Conservation (phyloP, 805 yeast species). For the Wickerhamiella shivajii region DNA sequence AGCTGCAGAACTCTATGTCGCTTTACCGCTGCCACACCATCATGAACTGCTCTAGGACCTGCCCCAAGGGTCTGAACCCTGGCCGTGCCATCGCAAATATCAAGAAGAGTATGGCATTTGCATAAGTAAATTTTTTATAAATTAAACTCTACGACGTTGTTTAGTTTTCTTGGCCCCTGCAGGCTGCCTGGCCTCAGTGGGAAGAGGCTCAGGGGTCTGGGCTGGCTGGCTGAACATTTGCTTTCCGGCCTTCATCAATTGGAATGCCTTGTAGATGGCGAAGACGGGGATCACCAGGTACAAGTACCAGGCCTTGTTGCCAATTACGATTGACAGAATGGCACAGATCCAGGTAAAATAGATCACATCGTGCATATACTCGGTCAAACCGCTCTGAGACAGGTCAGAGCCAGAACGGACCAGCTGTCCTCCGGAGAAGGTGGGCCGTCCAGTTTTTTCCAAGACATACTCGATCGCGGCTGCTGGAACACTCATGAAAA, state of each 20-base stretch:
- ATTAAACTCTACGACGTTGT: no score
- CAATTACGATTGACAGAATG: slow-evolving; percentile 37
- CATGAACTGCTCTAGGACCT: slow-evolving; percentile 95
- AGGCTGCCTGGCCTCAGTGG: no score
- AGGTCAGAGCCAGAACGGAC: slow-evolving; percentile 47
- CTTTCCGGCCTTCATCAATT: slow-evolving; percentile 14
- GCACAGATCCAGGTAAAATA: slow-evolving; percentile 50
- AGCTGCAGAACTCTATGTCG: slow-evolving; percentile 94
- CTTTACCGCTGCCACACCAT: slow-evolving; percentile 97
- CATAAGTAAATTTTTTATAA: no score
- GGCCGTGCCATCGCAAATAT: slow-evolving; percentile 95
- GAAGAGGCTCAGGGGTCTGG: no score
- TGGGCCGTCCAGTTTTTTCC: slow-evolving; percentile 50
- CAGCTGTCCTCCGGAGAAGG: slow-evolving; percentile 33
- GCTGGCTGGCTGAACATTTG: slow-evolving; percentile 11
- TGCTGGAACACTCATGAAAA: slow-evolving; percentile 31
- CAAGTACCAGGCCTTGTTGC: slow-evolving; percentile 49
- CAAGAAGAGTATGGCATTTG: slow-evolving; percentile 77
- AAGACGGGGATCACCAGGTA: slow-evolving; percentile 22
- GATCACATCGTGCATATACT: slow-evolving; percentile 55
- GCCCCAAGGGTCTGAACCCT: slow-evolving; percentile 98
- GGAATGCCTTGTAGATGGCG: slow-evolving; percentile 13
- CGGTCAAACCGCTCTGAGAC: slow-evolving; percentile 48
- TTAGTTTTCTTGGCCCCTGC: no score
- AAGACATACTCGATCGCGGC: slow-evolving; percentile 35